Base-by-base conservation (phyloP, 2,329 filamentous ascomycete genomes). In the Xylaria sp. region DNA sequence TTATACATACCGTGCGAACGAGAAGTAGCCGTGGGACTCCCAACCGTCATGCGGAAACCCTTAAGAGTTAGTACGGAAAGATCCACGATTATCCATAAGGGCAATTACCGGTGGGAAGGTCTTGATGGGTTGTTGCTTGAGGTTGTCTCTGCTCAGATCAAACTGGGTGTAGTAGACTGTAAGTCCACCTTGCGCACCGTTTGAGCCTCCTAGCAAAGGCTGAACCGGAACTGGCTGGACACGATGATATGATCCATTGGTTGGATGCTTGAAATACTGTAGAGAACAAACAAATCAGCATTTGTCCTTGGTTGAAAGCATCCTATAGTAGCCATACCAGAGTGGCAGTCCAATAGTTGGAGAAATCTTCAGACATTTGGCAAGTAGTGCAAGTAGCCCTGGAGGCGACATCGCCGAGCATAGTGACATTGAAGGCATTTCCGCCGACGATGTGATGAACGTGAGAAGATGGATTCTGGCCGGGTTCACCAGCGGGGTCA, bases 21-120 rank as follows among this genome's bases (percentile, higher is more conserved):
- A 23, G 54, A 28, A 17, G 35, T 63, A 4, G 65, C 38, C 9
- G 66, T 70, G 25, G 70, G 70, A 43, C 69, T 76, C 49, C 78
- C 78, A 19, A 79, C 74, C 9, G 76, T 75, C 78, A 80, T 80
- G 49, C 78, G 75, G 68, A 80, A 80, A 12, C 78, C 78, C 74
- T 77, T 4, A 35, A 2, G 1, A 5, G 5, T 54, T 5, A 51
- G 21, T 45, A 28, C 19, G 3, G 2, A 5, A 12, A 42, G 4
- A 2, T 15, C 3, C 9, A 7, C 17, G n/a, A 0, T n/a, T 12
- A 23, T 15, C 2, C 19, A n/a, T 5, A 5, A 2, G 28, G 2
- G 9, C 11, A n/a, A 2, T 65, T 66, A 77, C 75, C 12, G 78
- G 75, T 57, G 74, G 76, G 68, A 81, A 81, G 15, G 75, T 76